phyloP scores from a whole-genome alignment of 257 asterid genomes.

The Nicotiana noctiflora region DNA sequence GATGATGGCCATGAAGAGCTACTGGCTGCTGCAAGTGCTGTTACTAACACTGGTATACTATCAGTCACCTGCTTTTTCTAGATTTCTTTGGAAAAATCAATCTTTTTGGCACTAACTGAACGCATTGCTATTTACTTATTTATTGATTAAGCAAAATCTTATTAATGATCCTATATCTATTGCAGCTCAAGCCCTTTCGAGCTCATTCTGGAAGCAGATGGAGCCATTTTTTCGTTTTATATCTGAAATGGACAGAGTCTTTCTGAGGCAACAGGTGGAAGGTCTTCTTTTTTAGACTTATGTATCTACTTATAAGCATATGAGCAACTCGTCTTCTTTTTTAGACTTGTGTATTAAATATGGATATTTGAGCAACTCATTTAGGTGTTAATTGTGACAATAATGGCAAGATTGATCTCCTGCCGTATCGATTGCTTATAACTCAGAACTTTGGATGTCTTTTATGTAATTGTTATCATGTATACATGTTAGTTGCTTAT shows the following conservation, averaged over 20 bases:
- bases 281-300: slow-evolving; percentile 10
- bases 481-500: neutral
- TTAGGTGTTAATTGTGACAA: neutral
- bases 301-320: neutral
- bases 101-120: slow-evolving; percentile 21
- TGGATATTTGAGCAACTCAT: neutral
- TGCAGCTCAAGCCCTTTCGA: slow-evolving; percentile 72
- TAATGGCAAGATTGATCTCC: neutral
- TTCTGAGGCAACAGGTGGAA: slow-evolving; percentile 69
- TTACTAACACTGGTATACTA: slow-evolving; percentile 59
- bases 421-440: neutral
- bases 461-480: neutral
- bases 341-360: neutral
- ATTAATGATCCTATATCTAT: slow-evolving; percentile 7
- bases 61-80: slow-evolving; percentile 9
- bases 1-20: slow-evolving; percentile 93
- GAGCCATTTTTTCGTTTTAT: slow-evolving; percentile 63
- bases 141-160: neutral
- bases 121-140: neutral
- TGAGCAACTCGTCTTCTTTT: neutral
- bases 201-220: slow-evolving; percentile 83
- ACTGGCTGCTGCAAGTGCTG: slow-evolving; percentile 84
- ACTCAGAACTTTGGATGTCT: neutral
- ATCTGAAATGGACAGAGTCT: slow-evolving; percentile 57
- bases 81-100: neutral